phyloP scores from a whole-genome alignment of 2,329 filamentous ascomycete genomes.

The Sclerotinia borealis region DNA sequence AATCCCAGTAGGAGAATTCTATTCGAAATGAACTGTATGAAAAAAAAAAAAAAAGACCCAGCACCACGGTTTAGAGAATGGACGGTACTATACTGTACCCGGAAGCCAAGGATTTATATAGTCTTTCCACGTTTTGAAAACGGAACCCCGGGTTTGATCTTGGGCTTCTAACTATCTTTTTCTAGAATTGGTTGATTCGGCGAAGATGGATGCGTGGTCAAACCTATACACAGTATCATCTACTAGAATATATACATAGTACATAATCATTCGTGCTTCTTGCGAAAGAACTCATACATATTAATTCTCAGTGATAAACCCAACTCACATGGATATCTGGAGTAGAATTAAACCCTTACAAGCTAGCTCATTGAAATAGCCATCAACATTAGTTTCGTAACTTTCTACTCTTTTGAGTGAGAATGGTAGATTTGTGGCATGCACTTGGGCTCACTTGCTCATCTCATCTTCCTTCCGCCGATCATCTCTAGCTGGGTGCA shows the following conservation, averaged over 20 bases:
- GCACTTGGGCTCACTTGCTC: no score
- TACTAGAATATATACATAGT: no score
- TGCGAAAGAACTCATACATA: neutral
- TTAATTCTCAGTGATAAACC: no score
- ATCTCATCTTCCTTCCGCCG: neutral
- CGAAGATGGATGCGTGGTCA: neutral
- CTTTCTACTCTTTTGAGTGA: conserved; percentile 6
- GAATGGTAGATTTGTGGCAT: neutral
- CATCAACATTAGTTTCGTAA: neutral
- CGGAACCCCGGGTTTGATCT: neutral
- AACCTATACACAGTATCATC: neutral
- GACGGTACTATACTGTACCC: neutral
- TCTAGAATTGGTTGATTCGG: neutral
- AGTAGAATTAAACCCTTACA: neutral
- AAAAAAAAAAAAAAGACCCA: neutral
- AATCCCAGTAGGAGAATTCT: neutral
- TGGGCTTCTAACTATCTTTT: neutral
- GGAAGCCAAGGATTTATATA: neutral
- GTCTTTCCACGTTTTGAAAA: neutral
- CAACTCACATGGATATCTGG: no score
- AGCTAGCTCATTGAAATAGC: neutral
- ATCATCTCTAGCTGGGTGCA: neutral
- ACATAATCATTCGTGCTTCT: no score
- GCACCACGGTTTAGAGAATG: neutral
- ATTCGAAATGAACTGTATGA: neutral